A percentile compares a stretch with the other conserved stretches of the same genome.
These are phyloP conservation scores for Debaryomyces hansenii DNA, from an alignment of 805 yeast genomes.

Conservation along the genomic window DNA sequence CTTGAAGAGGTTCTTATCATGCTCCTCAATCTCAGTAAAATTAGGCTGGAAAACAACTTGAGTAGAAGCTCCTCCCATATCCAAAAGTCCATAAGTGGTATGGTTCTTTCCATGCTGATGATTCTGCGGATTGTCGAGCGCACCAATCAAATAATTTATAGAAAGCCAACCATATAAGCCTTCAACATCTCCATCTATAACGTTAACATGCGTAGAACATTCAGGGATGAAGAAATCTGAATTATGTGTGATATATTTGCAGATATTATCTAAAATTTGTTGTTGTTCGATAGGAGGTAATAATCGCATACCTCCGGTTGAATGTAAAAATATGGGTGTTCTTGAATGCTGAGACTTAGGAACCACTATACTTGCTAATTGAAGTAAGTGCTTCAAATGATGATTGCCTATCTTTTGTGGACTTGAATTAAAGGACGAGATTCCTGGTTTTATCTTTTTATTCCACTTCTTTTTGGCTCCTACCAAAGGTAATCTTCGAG, in stretches of 20 bases:
- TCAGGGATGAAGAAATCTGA: slow-evolving; percentile 60
- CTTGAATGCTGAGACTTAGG: slow-evolving; percentile 60
- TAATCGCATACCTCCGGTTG: slow-evolving; percentile 69
- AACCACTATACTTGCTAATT: slow-evolving; percentile 48
- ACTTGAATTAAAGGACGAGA: slow-evolving; percentile 48
- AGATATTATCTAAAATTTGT: slow-evolving; percentile 46
- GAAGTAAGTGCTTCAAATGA: slow-evolving; percentile 50
- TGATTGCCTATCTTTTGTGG: slow-evolving; percentile 53
- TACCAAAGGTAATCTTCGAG: slow-evolving; percentile 28
- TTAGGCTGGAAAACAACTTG: slow-evolving; percentile 67
- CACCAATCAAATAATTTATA: slow-evolving; percentile 53
- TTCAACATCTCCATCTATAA: slow-evolving; percentile 64
- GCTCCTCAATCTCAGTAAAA: slow-evolving; percentile 42
- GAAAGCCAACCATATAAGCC: slow-evolving; percentile 71
- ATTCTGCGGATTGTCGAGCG: slow-evolving; percentile 36
- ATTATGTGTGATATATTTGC: slow-evolving; percentile 47
- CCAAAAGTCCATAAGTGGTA: slow-evolving; percentile 55
- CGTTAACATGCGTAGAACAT: slow-evolving; percentile 57
- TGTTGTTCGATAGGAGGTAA: slow-evolving; percentile 53
- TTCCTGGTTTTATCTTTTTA: slow-evolving; percentile 56
- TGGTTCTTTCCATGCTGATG: slow-evolving; percentile 46
- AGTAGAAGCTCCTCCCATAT: slow-evolving; percentile 67
- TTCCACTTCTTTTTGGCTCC: slow-evolving; percentile 45
- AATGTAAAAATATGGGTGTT: slow-evolving; percentile 69
- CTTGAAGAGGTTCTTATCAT: slow-evolving; percentile 45